Base-by-base conservation (phyloP, 148 eudicot species). In the Cornus florida region DNA sequence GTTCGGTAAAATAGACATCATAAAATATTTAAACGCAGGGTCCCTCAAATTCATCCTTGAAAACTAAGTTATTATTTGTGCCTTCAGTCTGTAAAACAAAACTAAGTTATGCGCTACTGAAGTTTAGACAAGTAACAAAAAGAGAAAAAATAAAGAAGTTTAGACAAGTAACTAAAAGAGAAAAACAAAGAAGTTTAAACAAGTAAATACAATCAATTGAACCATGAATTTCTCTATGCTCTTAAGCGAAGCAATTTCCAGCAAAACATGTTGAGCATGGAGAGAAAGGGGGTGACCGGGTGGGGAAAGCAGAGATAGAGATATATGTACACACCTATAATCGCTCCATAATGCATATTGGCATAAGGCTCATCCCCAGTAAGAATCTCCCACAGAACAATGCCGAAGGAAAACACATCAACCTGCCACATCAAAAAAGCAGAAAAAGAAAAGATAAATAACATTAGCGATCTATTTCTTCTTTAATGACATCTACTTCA, bases 351-450 rank as follows among this genome's bases (percentile, higher is more conserved):
- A 67, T 82, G 88, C 90, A 87, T 82, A 78, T 83, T 85, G 60
- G 86, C 90, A 73, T 87, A 87, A 50, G 90, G 90, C 68, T 85
- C 86, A 64, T 87, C 90, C n/a, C 90, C 86, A 24, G 90, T 85
- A 71, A 87, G 81, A 31, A 87, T 80, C 77, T 87, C 90, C 90
- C 90, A 87, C 57, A 87, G 71, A 69, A 85, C 90, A 76, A 87
- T 85, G 12, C 88, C 90, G 64, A 87, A 87, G 67, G 90, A 87
- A 79, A 82, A 87, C 79, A 87, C 90, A 76, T 87, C 90, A 78
- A 87, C 90, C 90, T 87, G 82, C 46, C 66, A 68, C 59, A 65
- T 17, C 28, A 57, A 67, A n/a, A 68, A 48, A 67, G 7, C 20
- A 41, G 60, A 31, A 68, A 48, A 67, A 76, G 28, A 24, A 16